Evolutionary conservation across 495 filamentous ascomycete genomes (phyloP).

Genomic region (Podospora conica): DNA sequence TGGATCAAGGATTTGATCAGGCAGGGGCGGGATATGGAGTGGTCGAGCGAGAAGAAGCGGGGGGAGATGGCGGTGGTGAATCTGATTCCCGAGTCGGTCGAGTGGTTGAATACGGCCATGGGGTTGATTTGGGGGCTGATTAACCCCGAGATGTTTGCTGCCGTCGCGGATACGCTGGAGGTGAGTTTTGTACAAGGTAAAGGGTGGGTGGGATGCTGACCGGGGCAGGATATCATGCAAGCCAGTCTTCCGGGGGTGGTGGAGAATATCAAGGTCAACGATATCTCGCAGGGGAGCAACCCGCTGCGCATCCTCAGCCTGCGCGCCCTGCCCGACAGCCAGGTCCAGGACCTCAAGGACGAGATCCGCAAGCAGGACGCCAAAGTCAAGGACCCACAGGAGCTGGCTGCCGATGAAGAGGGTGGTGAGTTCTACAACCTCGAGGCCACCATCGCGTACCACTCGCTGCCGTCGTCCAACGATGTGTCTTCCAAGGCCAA

Average conservation of each 20-base stretch:
- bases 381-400: constrained; percentile 77
- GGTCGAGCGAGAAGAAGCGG: constrained; percentile 77
- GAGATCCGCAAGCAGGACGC: constrained; percentile 71
- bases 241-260: constrained; percentile 83
- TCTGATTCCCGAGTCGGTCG: constrained; percentile 82
- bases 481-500: constrained; percentile 70
- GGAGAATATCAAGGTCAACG: constrained; percentile 92
- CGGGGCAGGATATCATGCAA: constrained; percentile 75
- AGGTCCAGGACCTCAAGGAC: constrained; percentile 72
- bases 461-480: constrained; percentile 66
- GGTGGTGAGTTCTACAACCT: constrained; percentile 93
- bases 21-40: constrained; percentile 77
- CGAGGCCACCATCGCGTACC: constrained; percentile 89
- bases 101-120: constrained; percentile 87
- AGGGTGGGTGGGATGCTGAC: too few relatives aligned
- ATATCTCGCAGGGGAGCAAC: constrained; percentile 90
- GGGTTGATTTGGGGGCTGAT: constrained; percentile 80
- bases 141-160: constrained; percentile 87
- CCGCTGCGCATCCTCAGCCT: constrained; percentile 85
- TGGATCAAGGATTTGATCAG: constrained; percentile 83
- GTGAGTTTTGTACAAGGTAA: background rate
- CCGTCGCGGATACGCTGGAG: constrained; percentile 47
- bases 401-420: constrained; percentile 82
- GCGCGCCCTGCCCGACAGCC: constrained; percentile 74
- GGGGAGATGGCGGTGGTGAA: constrained; percentile 78